Evolutionary conservation across 2,329 filamentous ascomycete species (phyloP), one percentile per base, ranked within the genome.

Genomic region (Spiromastix sp.): DNA sequence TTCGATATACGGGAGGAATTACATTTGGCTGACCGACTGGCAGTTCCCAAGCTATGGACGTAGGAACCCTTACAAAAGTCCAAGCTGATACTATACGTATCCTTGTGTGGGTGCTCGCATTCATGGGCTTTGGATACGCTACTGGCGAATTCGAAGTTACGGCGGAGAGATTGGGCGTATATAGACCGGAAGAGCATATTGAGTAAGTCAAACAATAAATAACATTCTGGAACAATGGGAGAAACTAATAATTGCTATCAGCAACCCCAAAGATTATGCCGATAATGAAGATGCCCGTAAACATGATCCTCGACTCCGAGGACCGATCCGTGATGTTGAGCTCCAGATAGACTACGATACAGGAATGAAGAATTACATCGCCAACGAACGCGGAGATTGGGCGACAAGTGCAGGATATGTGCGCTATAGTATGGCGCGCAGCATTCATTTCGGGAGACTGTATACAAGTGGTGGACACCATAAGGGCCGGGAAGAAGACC

Each of bases 361-460:
- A 1, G 87, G 87, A n/a, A 94, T 98, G 89, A 98, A 96, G 62
- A 96, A 96, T 57, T 98, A 98, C 59, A 96, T 98, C 47, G 79
- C 89, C 41, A 96, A 95, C 51, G 89, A 96, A 56, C 67, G 64
- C 10, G 85, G 86, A 4, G 72, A 75, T 26, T 95, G 87, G 83
- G 85, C 87, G 1, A 98, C 91, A 13, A 94, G 86, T 43, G 68
- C 83, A 5, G 87, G 83, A 25, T 95, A 89, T 51, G 70, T 94
- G 40, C 77, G 79, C 47, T 84, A 76, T 60, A 86, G 81, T 48
- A 58, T 91, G 42, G 70, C 70, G 10, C 74, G 82, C 40, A 75
- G 79, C 54, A 82, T 89, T 42, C 83, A 89, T 59, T 86, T 74
- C 48, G 84, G 83, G 10, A 72, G 84, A 22, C 60, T 83, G 18